Base-by-base conservation (phyloP, 805 yeast genomes). In the Cyberlindnera galapagoensis region DNA sequence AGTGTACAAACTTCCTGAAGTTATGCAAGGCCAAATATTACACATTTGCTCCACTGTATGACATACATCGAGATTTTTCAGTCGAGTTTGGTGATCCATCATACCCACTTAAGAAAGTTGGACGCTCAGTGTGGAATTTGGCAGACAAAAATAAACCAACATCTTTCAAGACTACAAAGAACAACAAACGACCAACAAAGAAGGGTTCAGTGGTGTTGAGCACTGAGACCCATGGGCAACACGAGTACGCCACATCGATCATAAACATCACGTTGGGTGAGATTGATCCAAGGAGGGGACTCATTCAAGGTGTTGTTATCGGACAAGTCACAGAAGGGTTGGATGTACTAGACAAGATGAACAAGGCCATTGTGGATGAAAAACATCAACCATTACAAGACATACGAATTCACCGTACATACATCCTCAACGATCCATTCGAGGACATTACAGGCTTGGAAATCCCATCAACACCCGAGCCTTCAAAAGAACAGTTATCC, bases 291-390 rank as follows among this genome's bases (percentile, higher is more conserved):
- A 24, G 19, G 7, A 37, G 39, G 18, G 24, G 41, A 0, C 21
- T 38, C 8, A 28, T 39, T 4, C 38, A 46, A 15, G 36, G 40
- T 2, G 44, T 55, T 0, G 58, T 62, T 2, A 71, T 76, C 60
- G 84, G 79, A 0, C 51, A 55, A 19, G 67, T 76, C 0, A 59
- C 52, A 3, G 82, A 75, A 44, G 80, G 75, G 0, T 62, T 67
- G 22, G 59, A 60, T 0, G 51, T 65, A 1, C 47, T 77, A 28
- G 65, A 68, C n/a, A 48, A 44, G 20, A 59, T 77, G 25, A 74
- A 68, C 40, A 38, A 39, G 0, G 31, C 65, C 0, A 38, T 56
- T 3, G 46, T 62, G 3, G 80, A 73, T 43, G 55, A 52, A 3
- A 32, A 47, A 3, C 39, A 54, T 11, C 46, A 69, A 14, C 76